Evolutionary conservation across 73 alveolate genomes (phyloP).

Genomic region (Paramecium octaurelia): DNA sequence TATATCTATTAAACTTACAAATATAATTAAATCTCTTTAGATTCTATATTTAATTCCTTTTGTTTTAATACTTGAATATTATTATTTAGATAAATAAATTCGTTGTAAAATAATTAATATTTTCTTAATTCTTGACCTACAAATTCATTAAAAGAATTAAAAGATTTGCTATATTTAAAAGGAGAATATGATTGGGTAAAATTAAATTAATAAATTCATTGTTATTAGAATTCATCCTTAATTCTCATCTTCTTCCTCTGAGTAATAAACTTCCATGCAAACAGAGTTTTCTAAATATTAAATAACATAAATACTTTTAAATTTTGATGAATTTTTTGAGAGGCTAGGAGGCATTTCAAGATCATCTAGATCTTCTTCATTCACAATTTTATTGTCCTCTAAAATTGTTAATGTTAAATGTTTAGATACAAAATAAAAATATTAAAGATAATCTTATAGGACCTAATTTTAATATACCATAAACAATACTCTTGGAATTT

Average conservation of each 20-base stretch:
- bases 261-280: not conserved
- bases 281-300: not conserved
- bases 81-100: too few species aligned
- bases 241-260: not conserved
- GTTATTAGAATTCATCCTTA: not conserved
- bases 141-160: not conserved
- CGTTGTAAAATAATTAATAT: too few species aligned
- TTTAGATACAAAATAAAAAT: slow-evolving; percentile 3
- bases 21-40: not conserved
- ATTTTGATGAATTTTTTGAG: not conserved
- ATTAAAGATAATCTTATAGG: not conserved
- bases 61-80: too few species aligned
- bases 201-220: not conserved
- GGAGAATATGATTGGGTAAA: not conserved
- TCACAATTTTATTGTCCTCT: not conserved
- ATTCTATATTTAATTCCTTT: not conserved
- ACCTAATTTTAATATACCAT: not conserved
- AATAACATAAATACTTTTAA: not conserved
- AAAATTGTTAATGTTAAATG: not conserved
- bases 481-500: not conserved
- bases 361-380: not conserved
- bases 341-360: not conserved
- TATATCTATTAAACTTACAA: too few species aligned
- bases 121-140: not conserved
- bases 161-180: not conserved